These are phyloP conservation scores for Helicocarpus griseus DNA, from an alignment of 2,329 filamentous ascomycete species.

Conservation along the genomic window DNA sequence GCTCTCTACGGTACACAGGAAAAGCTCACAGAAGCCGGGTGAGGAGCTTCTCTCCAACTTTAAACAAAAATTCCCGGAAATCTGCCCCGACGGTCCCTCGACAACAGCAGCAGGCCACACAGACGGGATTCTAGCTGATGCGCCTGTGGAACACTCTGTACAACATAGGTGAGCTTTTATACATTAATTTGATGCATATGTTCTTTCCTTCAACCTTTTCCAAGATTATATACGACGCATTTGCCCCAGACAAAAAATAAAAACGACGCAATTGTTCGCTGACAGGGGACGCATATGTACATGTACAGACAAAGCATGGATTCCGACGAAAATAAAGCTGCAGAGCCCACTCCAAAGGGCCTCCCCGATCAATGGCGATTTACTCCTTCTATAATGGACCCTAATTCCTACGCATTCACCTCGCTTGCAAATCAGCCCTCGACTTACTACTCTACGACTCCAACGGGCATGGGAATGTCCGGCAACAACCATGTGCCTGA, in stretches of 20 bases:
- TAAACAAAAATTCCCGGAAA: conserved; percentile 70
- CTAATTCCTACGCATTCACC: conserved; percentile 71
- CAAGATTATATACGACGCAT: too few species aligned
- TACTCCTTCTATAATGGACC: conserved; percentile 79
- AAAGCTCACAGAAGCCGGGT: conserved; percentile 73
- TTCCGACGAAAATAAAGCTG: conserved; percentile 54
- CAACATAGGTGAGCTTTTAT: neutral
- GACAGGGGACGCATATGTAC: neutral
- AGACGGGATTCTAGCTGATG: conserved; percentile 5
- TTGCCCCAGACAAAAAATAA: neutral
- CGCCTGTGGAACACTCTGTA: neutral
- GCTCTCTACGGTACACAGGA: conserved; percentile 38
- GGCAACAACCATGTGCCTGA: conserved; percentile 70
- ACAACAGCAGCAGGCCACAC: neutral
- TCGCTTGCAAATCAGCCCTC: conserved; percentile 69
- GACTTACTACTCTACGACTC: conserved; percentile 81
- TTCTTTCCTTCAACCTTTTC: neutral
- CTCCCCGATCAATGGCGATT: conserved; percentile 77
- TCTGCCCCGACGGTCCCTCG: conserved; percentile 42
- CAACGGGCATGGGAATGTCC: conserved; percentile 51
- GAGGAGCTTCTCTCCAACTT: conserved; percentile 78
- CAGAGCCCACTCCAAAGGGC: conserved; percentile 71
- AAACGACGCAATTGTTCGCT: neutral
- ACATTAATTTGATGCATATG: neutral
- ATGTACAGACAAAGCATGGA: conserved; percentile 35